Evolutionary conservation across 2,329 filamentous ascomycete species (phyloP).

Genomic region (Aspergillus luchuensis): DNA sequence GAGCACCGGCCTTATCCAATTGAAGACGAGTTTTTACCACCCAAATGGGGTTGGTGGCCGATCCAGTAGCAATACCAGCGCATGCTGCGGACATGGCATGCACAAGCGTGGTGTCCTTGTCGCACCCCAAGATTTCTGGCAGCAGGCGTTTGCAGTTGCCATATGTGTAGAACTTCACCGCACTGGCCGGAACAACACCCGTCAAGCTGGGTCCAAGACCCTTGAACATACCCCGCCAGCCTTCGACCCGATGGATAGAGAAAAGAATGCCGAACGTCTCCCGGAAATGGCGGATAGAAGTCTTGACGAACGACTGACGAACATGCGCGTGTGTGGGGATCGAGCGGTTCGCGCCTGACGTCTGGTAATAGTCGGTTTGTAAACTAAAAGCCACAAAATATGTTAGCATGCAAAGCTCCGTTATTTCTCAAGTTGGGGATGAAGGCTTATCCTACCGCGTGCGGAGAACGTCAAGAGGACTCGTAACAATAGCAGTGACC

Average conservation of each 20-base stretch:
- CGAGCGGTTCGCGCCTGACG: constrained; percentile 57
- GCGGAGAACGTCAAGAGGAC: constrained; percentile 95
- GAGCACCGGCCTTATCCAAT: constrained; percentile 41
- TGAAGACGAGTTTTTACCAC: constrained; percentile 71
- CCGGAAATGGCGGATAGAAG: constrained; percentile 58
- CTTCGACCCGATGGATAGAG: constrained; percentile 41
- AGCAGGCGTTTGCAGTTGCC: constrained; percentile 42
- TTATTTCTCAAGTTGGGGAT: neutral
- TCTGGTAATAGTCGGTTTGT: constrained; percentile 91
- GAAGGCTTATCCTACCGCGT: constrained; percentile 60
- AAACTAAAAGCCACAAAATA: constrained; percentile 45
- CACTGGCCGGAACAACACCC: constrained; percentile 43
- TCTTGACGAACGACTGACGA: constrained; percentile 54
- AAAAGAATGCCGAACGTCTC: constrained; percentile 39
- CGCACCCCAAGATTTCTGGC: constrained; percentile 29
- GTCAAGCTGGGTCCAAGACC: constrained; percentile 42
- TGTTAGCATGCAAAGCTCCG: neutral
- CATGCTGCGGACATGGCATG: constrained; percentile 39
- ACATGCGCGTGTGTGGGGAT: constrained; percentile 54
- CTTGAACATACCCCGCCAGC: constrained; percentile 41
- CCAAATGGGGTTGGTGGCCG: constrained; percentile 44
- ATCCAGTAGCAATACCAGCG: constrained; percentile 40
- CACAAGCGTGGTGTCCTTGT: constrained; percentile 34
- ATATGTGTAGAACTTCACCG: constrained; percentile 44
- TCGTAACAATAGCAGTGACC: constrained; percentile 86